Percentiles rank a stretch among this genome's conserved stretches.
These are phyloP conservation scores for Acorus calamus DNA, from an alignment of 106 monocot species.

Conservation along the genomic window DNA sequence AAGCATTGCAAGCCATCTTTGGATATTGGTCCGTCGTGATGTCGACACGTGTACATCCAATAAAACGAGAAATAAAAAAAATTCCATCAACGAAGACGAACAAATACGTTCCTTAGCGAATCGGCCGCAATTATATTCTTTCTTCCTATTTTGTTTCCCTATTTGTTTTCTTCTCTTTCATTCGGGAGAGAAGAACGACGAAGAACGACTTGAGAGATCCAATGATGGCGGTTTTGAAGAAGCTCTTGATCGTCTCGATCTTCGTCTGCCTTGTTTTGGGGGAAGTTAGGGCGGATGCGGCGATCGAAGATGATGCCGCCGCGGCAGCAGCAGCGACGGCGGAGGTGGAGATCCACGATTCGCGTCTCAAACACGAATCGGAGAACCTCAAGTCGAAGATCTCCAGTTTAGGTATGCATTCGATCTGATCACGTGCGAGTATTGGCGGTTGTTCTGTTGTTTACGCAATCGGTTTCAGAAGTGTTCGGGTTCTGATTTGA, in stretches of 20 bases:
- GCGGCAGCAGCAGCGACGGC: background rate
- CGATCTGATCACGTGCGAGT: too few relatives aligned
- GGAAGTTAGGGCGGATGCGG: constrained; percentile 14
- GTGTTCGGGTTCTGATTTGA: background rate
- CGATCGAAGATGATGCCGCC: constrained; percentile 4
- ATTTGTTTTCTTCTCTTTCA: background rate
- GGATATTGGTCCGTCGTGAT: too few relatives aligned
- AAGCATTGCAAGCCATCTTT: too few relatives aligned
- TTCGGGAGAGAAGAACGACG: background rate
- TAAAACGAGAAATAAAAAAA: too few relatives aligned
- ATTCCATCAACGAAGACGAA: background rate
- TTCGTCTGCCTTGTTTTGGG: constrained; percentile 10
- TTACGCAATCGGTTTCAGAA: too few relatives aligned
- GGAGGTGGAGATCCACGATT: constrained; percentile 7
- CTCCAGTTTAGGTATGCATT: constrained; percentile 16
- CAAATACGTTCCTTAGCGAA: background rate
- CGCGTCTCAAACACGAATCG: constrained; percentile 20
- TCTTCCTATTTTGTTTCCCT: background rate
- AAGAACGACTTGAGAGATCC: background rate
- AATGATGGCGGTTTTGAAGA: constrained; percentile 19
- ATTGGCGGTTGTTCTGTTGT: too few relatives aligned
- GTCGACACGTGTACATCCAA: too few relatives aligned
- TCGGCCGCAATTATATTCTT: background rate
- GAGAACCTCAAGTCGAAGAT: constrained; percentile 32
- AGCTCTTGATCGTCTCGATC: constrained; percentile 13